Percentiles rank a stretch among this genome's conserved stretches.
Conservation (phyloP, 2,329 filamentous ascomycete genomes). For the Phyllosticta citribraziliensis region DNA sequence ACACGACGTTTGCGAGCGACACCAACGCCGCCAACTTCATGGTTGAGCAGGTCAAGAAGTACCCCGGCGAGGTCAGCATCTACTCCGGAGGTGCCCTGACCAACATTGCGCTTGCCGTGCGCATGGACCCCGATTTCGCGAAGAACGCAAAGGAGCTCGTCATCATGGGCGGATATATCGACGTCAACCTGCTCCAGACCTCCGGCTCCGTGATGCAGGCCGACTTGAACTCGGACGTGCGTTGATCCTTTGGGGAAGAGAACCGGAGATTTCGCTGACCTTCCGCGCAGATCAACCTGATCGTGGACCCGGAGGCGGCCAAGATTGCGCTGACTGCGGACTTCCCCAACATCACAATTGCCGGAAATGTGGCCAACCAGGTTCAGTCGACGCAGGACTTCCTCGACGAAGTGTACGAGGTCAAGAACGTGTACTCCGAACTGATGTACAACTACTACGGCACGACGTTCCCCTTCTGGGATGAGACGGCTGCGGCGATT, state of each 20-base stretch:
- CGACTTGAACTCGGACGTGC: slow-evolving; percentile 17
- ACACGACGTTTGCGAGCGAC: slow-evolving; percentile 30
- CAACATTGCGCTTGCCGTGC: slow-evolving; percentile 39
- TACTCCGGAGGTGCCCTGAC: slow-evolving; percentile 39
- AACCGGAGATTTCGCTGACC: background rate
- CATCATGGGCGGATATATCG: slow-evolving; percentile 43
- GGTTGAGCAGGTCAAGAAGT: slow-evolving; percentile 34
- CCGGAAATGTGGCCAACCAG: slow-evolving; percentile 40
- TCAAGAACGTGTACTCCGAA: slow-evolving; percentile 30
- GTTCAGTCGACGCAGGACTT: slow-evolving; percentile 32
- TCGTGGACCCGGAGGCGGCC: slow-evolving; percentile 41
- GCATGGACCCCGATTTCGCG: slow-evolving; percentile 39
- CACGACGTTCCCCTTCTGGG: slow-evolving; percentile 36
- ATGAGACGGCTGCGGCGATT: slow-evolving; percentile 36
- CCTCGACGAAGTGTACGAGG: slow-evolving; percentile 28
- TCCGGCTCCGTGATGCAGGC: slow-evolving; percentile 18
- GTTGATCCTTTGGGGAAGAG: background rate
- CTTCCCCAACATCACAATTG: slow-evolving; percentile 36
- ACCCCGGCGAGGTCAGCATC: slow-evolving; percentile 42
- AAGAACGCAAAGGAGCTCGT: slow-evolving; percentile 37
- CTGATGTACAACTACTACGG: slow-evolving; percentile 31
- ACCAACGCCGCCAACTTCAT: slow-evolving; percentile 37
- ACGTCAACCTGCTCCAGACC: slow-evolving; percentile 23
- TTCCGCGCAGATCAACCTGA: slow-evolving; percentile 35
- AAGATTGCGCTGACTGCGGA: slow-evolving; percentile 40